Base-by-base conservation (phyloP, 2,329 filamentous ascomycete species). In the Leptodontidium sp. region DNA sequence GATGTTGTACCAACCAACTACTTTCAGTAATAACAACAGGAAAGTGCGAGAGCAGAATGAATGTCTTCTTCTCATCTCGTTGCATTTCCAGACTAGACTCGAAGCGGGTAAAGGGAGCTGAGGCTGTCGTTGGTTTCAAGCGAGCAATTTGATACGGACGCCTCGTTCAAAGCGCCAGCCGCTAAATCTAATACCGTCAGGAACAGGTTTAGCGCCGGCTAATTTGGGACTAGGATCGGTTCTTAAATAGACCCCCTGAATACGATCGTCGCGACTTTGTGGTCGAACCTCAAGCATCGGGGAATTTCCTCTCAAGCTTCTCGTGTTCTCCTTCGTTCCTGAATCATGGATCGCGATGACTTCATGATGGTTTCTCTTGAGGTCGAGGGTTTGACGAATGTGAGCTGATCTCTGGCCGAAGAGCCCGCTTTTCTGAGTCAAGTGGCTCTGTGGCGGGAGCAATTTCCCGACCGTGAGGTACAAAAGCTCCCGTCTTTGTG, bases 71-170 rank as follows among this genome's bases (percentile, higher is more conserved):
- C 29, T 26, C 26, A 52, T 52, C 11, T 4, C 14, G 49, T 12
- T 26, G 7, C 3, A 24, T 24, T 9, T 24, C 55, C 8, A 21
- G 26, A 32, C 55, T 17, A 26, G 11, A 26, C 17, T 11, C 55
- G 55, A 59, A 59, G 35, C 35, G 21, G 55, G 32, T 59, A 40
- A 43, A 40, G 55, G 55, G 32, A 43, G 55, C n/a, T 62, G 59
- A 62, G 29, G 59, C 26, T 49, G 59, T 62, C 14, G 8, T 32
- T 62, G 26, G 59, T 62, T 62, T 49, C 59, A 62, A 62, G 24
- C 59, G 59, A 62, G 43, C 45, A 62, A 62, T 50, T 49, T 62
- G 59, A 62, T 49, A 49, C 24, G 8, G n/a, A 49, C 59, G 59
- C 43, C 59, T 49, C 59, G 43, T 49, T 49, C 59, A 50, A 62